These are phyloP conservation scores for Fusarium pseudograminearum DNA, from an alignment of 2,329 filamentous ascomycete species.

Conservation along the genomic window DNA sequence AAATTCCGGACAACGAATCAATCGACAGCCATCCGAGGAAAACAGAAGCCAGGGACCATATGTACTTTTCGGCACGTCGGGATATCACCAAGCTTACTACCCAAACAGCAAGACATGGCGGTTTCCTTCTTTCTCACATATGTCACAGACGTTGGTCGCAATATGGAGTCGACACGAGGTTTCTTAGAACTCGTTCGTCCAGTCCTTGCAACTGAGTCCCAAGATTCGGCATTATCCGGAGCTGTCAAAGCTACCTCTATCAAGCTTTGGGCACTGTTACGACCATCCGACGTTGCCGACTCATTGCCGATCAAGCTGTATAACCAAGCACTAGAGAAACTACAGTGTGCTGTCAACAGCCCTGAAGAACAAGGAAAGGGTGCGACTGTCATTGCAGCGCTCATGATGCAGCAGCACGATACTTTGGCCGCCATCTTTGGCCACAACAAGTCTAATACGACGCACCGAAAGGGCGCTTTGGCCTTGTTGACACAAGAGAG, in stretches of 20 bases:
- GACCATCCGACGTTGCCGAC: background rate
- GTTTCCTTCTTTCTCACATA: constrained; percentile 33
- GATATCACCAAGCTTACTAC: background rate
- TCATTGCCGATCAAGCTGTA: background rate
- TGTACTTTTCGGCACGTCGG: background rate
- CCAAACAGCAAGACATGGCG: constrained; percentile 11
- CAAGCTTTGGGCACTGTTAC: constrained; percentile 21
- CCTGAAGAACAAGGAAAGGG: background rate
- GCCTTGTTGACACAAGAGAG: background rate
- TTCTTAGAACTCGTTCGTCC: constrained; percentile 34
- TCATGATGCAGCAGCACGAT: constrained; percentile 31
- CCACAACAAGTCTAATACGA: background rate
- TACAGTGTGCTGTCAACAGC: constrained; percentile 4
- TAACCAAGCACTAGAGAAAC: background rate
- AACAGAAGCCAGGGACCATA: background rate
- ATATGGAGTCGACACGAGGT: constrained; percentile 26
- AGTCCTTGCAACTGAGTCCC: background rate
- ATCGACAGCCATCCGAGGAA: background rate
- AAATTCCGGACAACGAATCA: rapidly evolving
- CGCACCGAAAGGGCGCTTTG: constrained; percentile 28
- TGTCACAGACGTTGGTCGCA: constrained; percentile 24
- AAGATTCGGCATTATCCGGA: constrained; percentile 8
- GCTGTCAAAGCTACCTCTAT: constrained; percentile 15
- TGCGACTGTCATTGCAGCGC: constrained; percentile 21
- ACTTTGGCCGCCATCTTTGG: constrained; percentile 20